Percentiles rank a stretch among this genome's conserved stretches.
Evolutionary conservation across 148 eudicot species (phyloP).

Genomic region (Spergularia bocconei): DNA sequence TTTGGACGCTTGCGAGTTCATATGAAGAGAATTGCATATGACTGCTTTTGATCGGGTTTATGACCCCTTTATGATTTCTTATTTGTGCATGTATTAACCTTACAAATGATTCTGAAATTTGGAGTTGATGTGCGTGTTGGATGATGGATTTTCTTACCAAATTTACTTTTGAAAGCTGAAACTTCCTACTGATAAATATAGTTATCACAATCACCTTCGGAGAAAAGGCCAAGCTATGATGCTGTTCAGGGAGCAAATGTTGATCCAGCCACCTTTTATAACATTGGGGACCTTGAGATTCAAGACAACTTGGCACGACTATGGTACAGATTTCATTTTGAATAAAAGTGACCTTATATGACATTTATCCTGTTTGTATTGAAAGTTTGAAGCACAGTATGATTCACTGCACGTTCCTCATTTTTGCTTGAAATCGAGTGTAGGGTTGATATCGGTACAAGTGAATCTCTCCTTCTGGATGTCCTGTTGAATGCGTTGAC

Average conservation of each 20-base stretch:
- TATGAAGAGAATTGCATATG: background rate
- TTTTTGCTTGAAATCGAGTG: constrained; percentile 17
- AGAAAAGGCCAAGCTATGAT: constrained; percentile 81
- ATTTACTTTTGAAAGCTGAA: constrained; percentile 11
- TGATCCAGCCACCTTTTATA: constrained; percentile 83
- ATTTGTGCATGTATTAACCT: background rate
- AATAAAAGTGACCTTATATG: background rate
- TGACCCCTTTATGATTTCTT: background rate
- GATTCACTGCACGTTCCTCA: background rate
- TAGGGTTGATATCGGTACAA: constrained; percentile 95
- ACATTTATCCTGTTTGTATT: background rate
- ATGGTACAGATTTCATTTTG: constrained; percentile 49
- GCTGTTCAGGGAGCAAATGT: constrained; percentile 85
- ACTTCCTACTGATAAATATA: constrained; percentile 28
- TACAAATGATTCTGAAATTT: background rate
- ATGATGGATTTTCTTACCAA: background rate
- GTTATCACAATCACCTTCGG: constrained; percentile 79
- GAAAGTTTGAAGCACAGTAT: background rate
- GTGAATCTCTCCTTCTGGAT: constrained; percentile 80
- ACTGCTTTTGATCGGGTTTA: background rate
- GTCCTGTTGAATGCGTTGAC: constrained; percentile 73
- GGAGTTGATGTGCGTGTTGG: background rate
- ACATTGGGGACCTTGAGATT: constrained; percentile 89
- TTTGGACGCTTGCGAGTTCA: background rate
- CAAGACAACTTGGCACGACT: constrained; percentile 89